phyloP scores from a whole-genome alignment of 768 basidiomycete species.

The Royoungia palumana region DNA sequence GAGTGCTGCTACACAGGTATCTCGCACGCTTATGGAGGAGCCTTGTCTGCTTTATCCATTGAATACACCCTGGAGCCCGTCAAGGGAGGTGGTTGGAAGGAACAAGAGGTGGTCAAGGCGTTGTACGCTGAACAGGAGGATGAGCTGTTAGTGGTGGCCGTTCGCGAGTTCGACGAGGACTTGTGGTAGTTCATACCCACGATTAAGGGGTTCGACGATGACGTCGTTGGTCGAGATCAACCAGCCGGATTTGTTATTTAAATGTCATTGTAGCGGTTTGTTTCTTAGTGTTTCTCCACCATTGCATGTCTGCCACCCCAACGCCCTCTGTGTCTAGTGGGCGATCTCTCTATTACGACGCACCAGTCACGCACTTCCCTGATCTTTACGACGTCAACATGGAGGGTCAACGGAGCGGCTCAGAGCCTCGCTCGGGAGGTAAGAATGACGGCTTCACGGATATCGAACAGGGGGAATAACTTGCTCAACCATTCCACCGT shows the following conservation, averaged over 20 bases:
- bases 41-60: constrained; percentile 83
- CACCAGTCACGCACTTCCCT: constrained; percentile 32
- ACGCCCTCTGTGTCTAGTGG: constrained; percentile 30
- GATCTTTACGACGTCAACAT: background rate
- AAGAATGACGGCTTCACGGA: background rate
- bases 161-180: constrained; percentile 26
- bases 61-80: constrained; percentile 77
- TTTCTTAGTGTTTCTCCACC: background rate
- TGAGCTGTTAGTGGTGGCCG: constrained; percentile 24
- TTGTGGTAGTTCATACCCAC: constrained; percentile 9
- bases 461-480: background rate
- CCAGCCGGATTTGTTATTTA: constrained; percentile 23
- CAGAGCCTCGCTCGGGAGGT: background rate
- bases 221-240: constrained; percentile 14
- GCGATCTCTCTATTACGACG: constrained; percentile 45
- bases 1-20: constrained; percentile 53
- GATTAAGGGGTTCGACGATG: constrained; percentile 18
- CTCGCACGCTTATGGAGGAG: constrained; percentile 93
- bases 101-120: constrained; percentile 36
- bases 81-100: constrained; percentile 32
- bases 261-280: background rate
- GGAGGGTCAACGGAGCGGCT: background rate
- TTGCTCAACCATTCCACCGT: background rate
- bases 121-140: constrained; percentile 33
- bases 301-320: constrained; percentile 14